A percentile compares a stretch with the other conserved stretches of the same genome.
Conservation (phyloP, 257 asterid genomes). For the Solanum pimpinellifolium region DNA sequence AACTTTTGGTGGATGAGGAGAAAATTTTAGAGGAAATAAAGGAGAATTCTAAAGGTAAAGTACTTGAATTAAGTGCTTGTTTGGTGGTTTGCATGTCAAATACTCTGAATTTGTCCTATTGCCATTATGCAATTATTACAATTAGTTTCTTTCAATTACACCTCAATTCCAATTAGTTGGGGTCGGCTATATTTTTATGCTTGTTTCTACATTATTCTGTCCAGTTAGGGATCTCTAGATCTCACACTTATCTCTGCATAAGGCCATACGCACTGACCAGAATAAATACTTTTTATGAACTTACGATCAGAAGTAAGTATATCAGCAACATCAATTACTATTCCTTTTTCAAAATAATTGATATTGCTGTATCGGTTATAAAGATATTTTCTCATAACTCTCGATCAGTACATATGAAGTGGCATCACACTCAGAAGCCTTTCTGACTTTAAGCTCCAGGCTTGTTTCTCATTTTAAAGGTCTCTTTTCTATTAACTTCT, state of each 20-base stretch:
- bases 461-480: background rate
- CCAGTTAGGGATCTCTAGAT: background rate
- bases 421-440: background rate
- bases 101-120: background rate
- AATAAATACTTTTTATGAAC: background rate
- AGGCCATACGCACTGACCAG: background rate
- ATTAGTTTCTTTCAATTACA: background rate
- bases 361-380: background rate
- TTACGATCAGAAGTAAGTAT: background rate
- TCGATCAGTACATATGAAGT: background rate
- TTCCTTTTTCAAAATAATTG: background rate
- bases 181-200: background rate
- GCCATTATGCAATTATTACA: background rate
- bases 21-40: slow-evolving; percentile 63
- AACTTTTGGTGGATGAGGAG: slow-evolving; percentile 59
- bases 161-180: background rate
- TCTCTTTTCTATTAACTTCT: background rate
- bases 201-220: background rate
- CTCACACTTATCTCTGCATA: background rate
- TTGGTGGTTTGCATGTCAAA: background rate
- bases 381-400: background rate
- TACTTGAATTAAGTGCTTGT: background rate
- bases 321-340: background rate
- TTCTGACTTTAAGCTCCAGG: background rate
- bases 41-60: slow-evolving; percentile 68